Base-by-base conservation (phyloP, 345 rosid species). In the Gynandropsis gynandra region DNA sequence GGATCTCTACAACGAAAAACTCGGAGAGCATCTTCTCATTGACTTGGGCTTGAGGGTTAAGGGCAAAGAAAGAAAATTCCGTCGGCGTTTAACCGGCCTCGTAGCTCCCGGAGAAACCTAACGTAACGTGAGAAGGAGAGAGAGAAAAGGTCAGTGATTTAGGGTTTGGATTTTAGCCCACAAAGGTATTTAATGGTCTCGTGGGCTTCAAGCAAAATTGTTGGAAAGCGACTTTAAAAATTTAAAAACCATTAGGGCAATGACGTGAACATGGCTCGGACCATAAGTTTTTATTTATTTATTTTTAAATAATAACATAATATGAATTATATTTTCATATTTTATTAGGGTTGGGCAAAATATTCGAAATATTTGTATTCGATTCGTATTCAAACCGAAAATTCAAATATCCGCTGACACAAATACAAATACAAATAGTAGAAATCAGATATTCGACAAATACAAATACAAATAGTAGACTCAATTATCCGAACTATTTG, bases 191-290 rank as follows among this genome's bases (percentile, higher is more conserved):
- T 47, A 47, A 8, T 1, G 34, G 16, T 15, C 63, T 43, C 47
- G 63, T 50, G 69, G 63, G 63, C 58, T 57, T 50, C 63, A 64
- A 39, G 62, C 62, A 33, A 42, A 48, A 31, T 24, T 16, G 46
- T 61, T 50, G 38, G 52, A 3, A 16, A 24, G 29, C 5, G 29
- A 24, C 29, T 24, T 24, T 24, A 2, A 24, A 24, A 24, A 24
- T 24, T 24, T 5, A 24, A 24, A 24, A 24, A 24, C 29, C 29
- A n/a, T 5, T 5, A 24, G 5, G 29, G 29, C 29, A 24, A 24
- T 24, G 29, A 24, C 29, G 29, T 24, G 5, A 24, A 24, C 29
- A 24, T 2, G 15, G 11, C 15, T 37, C 41, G 15, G 15, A 1
- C 15, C 41, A 37, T 10, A 37, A 37, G 3, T 13, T 37, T 37